phyloP scores from a whole-genome alignment of 2,329 filamentous ascomycete species.

The Pseudocercospora fijiensis region DNA sequence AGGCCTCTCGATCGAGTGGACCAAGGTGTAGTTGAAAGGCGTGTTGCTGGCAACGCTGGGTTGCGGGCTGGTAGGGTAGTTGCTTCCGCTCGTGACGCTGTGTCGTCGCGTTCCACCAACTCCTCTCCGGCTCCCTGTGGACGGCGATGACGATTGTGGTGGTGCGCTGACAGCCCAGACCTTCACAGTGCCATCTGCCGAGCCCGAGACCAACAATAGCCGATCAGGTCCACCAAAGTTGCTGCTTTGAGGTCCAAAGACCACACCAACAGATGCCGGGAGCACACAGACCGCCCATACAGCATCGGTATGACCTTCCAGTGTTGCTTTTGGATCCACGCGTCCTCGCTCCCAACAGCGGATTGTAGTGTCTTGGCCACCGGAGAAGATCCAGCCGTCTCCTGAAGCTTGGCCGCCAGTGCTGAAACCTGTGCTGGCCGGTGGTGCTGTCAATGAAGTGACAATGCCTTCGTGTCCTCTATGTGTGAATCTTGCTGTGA shows the following conservation, averaged over 20 bases:
- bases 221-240: constrained; percentile 79
- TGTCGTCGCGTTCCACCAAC: constrained; percentile 76
- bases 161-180: constrained; percentile 94
- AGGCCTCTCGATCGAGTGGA: constrained; percentile 77
- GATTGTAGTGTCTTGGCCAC: constrained; percentile 88
- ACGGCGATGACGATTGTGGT: constrained; percentile 78
- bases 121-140: constrained; percentile 67
- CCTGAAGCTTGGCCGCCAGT: constrained; percentile 84
- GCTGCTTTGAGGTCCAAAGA: constrained; percentile 68
- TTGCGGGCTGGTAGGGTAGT: constrained; percentile 86
- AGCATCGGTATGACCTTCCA: constrained; percentile 88
- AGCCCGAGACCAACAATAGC: constrained; percentile 85
- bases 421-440: constrained; percentile 81
- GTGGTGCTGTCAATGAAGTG: constrained; percentile 81
- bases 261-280: constrained; percentile 73
- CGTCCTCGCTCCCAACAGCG: constrained; percentile 93
- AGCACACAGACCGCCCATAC: constrained; percentile 95
- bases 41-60: constrained; percentile 81
- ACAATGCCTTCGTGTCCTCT: constrained; percentile 90
- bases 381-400: constrained; percentile 98
- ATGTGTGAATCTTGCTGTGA: constrained; percentile 91
- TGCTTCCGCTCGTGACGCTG: constrained; percentile 91
- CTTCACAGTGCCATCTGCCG: constrained; percentile 85
- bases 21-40: constrained; percentile 81
- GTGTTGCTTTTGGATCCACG: constrained; percentile 89